A percentile compares a stretch with the other conserved stretches of the same genome.
Conservation (phyloP, 345 rosid genomes). For the Bruguiera gymnorhiza region DNA sequence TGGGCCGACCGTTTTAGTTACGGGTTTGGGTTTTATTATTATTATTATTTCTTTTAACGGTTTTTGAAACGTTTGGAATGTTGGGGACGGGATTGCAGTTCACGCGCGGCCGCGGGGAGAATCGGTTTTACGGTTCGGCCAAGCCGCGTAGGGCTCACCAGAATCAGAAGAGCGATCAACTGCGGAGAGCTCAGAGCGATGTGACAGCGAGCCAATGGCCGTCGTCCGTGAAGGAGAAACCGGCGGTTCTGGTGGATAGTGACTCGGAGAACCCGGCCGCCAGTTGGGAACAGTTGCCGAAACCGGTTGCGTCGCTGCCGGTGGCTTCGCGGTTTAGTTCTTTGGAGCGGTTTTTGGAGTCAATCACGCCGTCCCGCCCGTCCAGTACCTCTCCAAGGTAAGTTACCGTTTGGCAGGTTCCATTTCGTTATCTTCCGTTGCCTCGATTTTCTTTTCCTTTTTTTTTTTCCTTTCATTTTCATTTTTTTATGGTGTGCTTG, state of each 20-base stretch:
- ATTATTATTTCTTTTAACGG: not conserved
- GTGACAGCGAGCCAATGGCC: slow-evolving; percentile 27
- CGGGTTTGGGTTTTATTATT: too few species aligned
- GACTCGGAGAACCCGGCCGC: slow-evolving; percentile 28
- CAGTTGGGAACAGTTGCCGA: slow-evolving; percentile 13
- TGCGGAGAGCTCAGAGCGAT: slow-evolving; percentile 42
- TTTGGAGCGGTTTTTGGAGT: slow-evolving; percentile 51
- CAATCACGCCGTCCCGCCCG: slow-evolving; percentile 48
- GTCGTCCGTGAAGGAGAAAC: slow-evolving; percentile 14
- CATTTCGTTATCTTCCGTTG: not conserved
- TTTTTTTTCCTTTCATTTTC: not conserved
- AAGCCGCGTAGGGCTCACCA: slow-evolving; percentile 39
- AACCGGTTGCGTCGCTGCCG: slow-evolving; percentile 19
- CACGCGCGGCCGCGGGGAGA: slow-evolving; percentile 42
- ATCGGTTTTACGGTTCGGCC: slow-evolving; percentile 35
- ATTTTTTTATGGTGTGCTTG: not conserved
- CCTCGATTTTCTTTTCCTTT: too few species aligned
- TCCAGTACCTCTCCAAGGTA: slow-evolving; percentile 54
- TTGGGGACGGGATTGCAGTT: slow-evolving; percentile 49
- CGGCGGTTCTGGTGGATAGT: slow-evolving; percentile 8
- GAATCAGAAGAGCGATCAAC: slow-evolving; percentile 34
- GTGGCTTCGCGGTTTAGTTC: slow-evolving; percentile 36
- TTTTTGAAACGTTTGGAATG: slow-evolving; percentile 26
- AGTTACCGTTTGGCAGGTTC: slow-evolving; percentile 3
- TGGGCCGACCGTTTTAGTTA: not conserved